Evolutionary conservation across 2,329 filamentous ascomycete genomes (phyloP), one percentile per base, ranked within the genome.

Genomic region (Trematosphaeria pertusa): DNA sequence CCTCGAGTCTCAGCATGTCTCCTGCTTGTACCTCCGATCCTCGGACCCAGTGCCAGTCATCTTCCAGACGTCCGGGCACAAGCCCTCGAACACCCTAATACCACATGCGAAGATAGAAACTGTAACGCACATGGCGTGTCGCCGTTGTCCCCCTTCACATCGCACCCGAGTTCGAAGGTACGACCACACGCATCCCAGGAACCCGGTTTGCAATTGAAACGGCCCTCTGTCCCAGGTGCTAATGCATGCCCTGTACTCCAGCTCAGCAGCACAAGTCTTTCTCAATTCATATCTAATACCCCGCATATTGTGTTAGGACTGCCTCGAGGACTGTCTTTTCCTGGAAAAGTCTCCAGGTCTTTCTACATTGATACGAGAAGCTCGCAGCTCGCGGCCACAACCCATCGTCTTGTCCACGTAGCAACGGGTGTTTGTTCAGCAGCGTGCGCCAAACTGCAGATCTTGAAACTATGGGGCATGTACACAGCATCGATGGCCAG

Each of bases 141-240:
- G 55, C 51, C 46, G 33, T 50, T 43, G 43, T 48, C 45, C 54
- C 42, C 43, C 41, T 39, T 42, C 24, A 22, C 15, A 36, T 52
- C 46, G 38, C 57, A 48, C 48, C 56, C 59, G 48, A 54, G 51
- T 37, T 49, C 33, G 46, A 53, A 49, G 21, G 64, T 69, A 59
- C 56, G 48, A 70, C 67, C 56, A 52, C 52, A 60, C 48, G 24
- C 53, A 49, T 40, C 57, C 68, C 68, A 57, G 56, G 48, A 60
- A 70, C 68, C 68, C 53, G 68, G 68, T 67, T 56, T 54, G 28
- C 49, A 41, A 54, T 41, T 43, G 45, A 31, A 67, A 64, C 60
- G 59, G 64, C 58, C 57, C 62, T 60, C 59, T 67, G 62, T 62
- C 48, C 12, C 24, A 67, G 58, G 62, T 64, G 61, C 56, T 50